Percentiles rank a stretch among this genome's conserved stretches.
Evolutionary conservation across 1,139 yeast genomes (phyloP).

Genomic region (Pichia sp.): DNA sequence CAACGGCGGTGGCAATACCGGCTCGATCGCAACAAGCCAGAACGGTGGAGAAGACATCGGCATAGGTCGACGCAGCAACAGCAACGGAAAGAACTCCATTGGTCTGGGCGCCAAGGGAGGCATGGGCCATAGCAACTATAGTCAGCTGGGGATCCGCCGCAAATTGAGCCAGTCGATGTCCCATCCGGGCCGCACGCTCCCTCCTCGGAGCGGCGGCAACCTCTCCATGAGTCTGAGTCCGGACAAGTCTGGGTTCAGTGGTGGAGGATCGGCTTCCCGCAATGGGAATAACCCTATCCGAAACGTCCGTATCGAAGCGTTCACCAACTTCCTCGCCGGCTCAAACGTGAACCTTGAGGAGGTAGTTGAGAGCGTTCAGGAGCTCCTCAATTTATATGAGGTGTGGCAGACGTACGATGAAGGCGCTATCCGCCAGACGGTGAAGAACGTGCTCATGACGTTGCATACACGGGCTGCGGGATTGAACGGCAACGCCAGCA

Average conservation of each 20-base stretch:
- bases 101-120: neutral
- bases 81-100: neutral
- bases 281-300: neutral
- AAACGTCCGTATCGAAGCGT: constrained; percentile 28
- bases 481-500: neutral
- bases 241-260: constrained; percentile 2
- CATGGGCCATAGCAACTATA: neutral
- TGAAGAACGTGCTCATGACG: constrained; percentile 20
- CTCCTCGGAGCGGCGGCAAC: neutral
- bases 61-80: neutral
- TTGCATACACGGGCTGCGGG: constrained; percentile 2
- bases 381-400: constrained; percentile 71
- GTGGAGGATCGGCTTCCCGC: neutral
- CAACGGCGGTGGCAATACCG: too few relatives aligned
- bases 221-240: constrained; percentile 6
- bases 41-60: neutral
- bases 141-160: neutral
- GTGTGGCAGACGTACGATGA: constrained; percentile 86
- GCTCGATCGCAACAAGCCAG: neutral
- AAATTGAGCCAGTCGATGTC: neutral
- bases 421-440: constrained; percentile 27
- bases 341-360: constrained; percentile 75
- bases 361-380: constrained; percentile 78
- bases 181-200: neutral
- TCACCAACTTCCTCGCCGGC: constrained; percentile 65